Conservation (phyloP, 768 basidiomycete species). For the Pisolithus albus region DNA sequence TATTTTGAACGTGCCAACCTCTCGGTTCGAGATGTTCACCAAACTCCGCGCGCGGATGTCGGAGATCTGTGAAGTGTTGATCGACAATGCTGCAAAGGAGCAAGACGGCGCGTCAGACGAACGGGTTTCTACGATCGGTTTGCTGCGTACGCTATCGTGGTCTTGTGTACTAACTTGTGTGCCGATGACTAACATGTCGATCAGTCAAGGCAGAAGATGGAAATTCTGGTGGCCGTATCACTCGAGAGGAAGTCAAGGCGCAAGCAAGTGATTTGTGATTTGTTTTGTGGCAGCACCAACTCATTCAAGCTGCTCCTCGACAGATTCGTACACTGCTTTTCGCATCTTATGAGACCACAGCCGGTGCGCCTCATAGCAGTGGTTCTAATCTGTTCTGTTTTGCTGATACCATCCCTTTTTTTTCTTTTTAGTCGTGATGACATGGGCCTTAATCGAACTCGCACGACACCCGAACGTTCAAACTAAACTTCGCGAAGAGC, state of each 20-base stretch:
- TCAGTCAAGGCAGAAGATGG: constrained; percentile 32
- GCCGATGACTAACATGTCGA: background rate
- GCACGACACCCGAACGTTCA: constrained; percentile 40
- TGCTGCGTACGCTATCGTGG: too few relatives aligned
- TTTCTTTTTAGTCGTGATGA: constrained; percentile 10
- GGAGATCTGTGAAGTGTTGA: too few relatives aligned
- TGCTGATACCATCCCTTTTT: background rate
- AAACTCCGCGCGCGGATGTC: too few relatives aligned
- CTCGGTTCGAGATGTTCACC: too few relatives aligned
- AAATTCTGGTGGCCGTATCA: constrained; percentile 19
- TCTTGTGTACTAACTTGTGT: too few relatives aligned
- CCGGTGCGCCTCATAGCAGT: constrained; percentile 6
- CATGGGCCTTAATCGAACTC: constrained; percentile 55
- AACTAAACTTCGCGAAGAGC: constrained; percentile 42
- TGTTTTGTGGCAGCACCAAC: too few relatives aligned
- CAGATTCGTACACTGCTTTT: constrained; percentile 14
- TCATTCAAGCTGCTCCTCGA: background rate
- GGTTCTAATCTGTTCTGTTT: background rate
- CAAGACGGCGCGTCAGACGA: constrained; percentile 10
- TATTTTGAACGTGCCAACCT: background rate
- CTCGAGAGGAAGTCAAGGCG: constrained; percentile 20
- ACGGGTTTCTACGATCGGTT: too few relatives aligned
- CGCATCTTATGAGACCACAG: constrained; percentile 18
- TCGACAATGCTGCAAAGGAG: background rate
- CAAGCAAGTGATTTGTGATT: constrained; percentile 9